These are phyloP conservation scores for Lentinula aciculospora DNA, from an alignment of 768 basidiomycete species.

Conservation along the genomic window DNA sequence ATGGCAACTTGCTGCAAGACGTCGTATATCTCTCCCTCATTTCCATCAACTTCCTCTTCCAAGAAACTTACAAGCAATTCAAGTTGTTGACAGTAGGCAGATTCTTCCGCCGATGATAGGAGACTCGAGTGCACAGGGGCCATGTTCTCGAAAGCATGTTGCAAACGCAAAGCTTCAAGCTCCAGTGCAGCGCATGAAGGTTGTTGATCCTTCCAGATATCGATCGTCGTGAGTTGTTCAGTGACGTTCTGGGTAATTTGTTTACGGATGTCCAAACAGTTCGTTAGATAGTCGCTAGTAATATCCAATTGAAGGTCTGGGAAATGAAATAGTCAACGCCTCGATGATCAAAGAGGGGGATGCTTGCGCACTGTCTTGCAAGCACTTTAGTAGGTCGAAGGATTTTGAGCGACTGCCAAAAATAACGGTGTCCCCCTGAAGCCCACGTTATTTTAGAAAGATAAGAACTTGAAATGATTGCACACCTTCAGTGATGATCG, in stretches of 20 bases:
- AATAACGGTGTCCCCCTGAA: background rate
- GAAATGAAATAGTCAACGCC: background rate
- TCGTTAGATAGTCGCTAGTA: background rate
- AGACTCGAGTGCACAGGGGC: background rate
- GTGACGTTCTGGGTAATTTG: background rate
- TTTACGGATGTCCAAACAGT: background rate
- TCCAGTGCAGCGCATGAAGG: background rate
- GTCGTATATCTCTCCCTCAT: slow-evolving; percentile 4
- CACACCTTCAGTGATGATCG: slow-evolving; percentile 24
- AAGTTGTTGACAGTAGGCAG: background rate
- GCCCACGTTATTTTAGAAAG: background rate
- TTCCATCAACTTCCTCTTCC: background rate
- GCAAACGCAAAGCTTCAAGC: background rate
- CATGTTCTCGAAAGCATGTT: background rate
- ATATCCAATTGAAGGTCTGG: background rate
- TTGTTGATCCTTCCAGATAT: background rate
- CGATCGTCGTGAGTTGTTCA: background rate
- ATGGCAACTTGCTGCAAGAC: background rate
- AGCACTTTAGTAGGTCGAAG: background rate
- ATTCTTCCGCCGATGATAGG: background rate
- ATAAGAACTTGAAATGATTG: background rate
- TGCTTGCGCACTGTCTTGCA: background rate
- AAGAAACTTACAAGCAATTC: background rate
- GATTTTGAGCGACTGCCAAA: background rate
- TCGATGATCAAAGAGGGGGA: background rate